These are phyloP conservation scores for Ogataea pini DNA, from an alignment of 805 yeast genomes.

Conservation along the genomic window DNA sequence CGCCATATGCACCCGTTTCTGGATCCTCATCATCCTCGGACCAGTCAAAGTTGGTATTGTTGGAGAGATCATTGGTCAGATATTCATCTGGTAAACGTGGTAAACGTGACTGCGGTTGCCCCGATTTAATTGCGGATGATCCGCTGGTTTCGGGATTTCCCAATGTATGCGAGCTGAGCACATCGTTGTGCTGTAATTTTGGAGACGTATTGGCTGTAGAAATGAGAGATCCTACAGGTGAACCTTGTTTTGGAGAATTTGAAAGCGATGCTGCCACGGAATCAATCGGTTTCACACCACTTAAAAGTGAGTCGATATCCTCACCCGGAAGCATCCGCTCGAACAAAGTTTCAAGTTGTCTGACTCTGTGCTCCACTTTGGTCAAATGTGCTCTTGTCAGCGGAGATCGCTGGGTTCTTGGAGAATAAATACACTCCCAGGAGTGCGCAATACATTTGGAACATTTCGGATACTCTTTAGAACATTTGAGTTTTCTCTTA, in stretches of 20 bases:
- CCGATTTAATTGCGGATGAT: not conserved
- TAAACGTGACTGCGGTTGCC: constrained; percentile 11
- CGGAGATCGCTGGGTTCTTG: constrained; percentile 76
- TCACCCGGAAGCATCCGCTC: constrained; percentile 45
- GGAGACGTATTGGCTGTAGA: constrained; percentile 6
- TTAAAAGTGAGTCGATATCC: constrained; percentile 41
- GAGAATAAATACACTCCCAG: constrained; percentile 79
- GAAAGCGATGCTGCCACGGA: constrained; percentile 16
- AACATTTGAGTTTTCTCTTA: constrained; percentile 74
- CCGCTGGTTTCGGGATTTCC: not conserved
- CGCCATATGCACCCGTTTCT: constrained; percentile 11
- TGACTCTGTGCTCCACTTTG: constrained; percentile 62
- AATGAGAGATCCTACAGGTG: not conserved
- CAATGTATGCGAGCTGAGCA: not conserved
- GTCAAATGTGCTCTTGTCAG: constrained; percentile 80
- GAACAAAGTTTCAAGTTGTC: constrained; percentile 47
- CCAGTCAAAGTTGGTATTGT: constrained; percentile 59
- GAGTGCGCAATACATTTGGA: constrained; percentile 69
- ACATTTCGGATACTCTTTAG: constrained; percentile 77
- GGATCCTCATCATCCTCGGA: constrained; percentile 49
- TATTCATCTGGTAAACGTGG: constrained; percentile 32
- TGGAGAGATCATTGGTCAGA: constrained; percentile 23
- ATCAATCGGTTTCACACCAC: constrained; percentile 18
- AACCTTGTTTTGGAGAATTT: constrained; percentile 18
- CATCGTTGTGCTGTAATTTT: constrained; percentile 1